phyloP scores from a whole-genome alignment of 768 basidiomycete genomes.

The Amanita pseudoporphyria region DNA sequence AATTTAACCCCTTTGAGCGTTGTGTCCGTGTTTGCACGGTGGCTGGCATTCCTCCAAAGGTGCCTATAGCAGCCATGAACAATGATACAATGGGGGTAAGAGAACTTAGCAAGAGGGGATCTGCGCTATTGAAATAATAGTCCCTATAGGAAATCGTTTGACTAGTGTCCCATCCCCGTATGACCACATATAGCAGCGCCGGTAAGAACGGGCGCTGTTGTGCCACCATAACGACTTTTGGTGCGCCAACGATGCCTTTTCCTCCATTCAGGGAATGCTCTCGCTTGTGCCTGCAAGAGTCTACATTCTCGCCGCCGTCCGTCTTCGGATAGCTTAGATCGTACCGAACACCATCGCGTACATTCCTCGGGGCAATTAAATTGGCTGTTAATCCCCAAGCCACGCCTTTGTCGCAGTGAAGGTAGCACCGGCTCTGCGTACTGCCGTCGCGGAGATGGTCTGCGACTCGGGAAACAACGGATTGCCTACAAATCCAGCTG shows the following conservation, averaged over 20 bases:
- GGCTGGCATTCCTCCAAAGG: constrained; percentile 29
- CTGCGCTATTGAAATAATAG: constrained; percentile 38
- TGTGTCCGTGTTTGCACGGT: constrained; percentile 22
- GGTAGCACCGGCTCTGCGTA: constrained; percentile 46
- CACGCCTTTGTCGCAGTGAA: constrained; percentile 46
- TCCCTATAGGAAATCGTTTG: constrained; percentile 37
- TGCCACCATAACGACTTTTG: constrained; percentile 46
- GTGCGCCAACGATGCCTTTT: constrained; percentile 39
- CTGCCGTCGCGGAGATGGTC: constrained; percentile 40
- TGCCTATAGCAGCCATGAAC: constrained; percentile 41
- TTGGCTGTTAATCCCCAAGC: constrained; percentile 62
- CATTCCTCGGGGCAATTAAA: constrained; percentile 37
- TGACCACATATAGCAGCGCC: constrained; percentile 50
- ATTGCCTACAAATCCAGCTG: constrained; percentile 48
- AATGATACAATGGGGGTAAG: constrained; percentile 10
- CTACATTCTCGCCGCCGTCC: constrained; percentile 55
- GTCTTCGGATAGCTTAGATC: constrained; percentile 47
- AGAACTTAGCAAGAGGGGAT: constrained; percentile 24
- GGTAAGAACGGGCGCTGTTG: constrained; percentile 33
- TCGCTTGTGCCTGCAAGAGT: constrained; percentile 44
- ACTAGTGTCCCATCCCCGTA: constrained; percentile 46
- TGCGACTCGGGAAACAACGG: constrained; percentile 37
- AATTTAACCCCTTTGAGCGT: constrained; percentile 19
- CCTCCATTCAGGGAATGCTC: constrained; percentile 24
- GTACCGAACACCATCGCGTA: constrained; percentile 34